phyloP scores from a whole-genome alignment of 169 alveolate species.

The Babesia bigemina region DNA sequence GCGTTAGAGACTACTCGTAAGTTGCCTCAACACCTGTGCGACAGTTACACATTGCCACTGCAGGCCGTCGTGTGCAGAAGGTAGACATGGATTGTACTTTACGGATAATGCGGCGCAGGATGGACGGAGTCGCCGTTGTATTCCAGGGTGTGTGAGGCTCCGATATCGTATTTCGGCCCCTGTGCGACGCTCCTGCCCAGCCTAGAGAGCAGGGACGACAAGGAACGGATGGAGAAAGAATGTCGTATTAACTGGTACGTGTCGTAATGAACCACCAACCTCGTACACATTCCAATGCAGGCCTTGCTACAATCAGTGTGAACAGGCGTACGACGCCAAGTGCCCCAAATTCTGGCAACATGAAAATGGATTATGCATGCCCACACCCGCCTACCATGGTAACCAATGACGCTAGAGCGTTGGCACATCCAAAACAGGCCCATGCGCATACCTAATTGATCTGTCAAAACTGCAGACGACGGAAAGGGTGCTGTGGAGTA shows the following conservation, averaged over 20 bases:
- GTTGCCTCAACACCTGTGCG: not conserved
- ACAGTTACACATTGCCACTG: not conserved
- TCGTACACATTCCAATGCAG: not conserved
- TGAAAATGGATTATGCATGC: constrained; percentile 25
- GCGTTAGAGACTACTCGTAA: constrained; percentile 45
- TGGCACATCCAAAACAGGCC: constrained; percentile 3
- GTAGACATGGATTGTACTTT: constrained; percentile 1
- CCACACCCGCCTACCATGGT: constrained; percentile 52
- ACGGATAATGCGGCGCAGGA: constrained; percentile 3
- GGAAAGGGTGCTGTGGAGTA: constrained; percentile 53
- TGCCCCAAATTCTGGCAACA: constrained; percentile 58
- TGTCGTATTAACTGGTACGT: constrained; percentile 59
- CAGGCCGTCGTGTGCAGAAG: constrained; percentile 53
- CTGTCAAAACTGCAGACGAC: constrained; percentile 22
- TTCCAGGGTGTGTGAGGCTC: constrained; percentile 47
- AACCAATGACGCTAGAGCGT: not conserved
- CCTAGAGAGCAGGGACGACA: constrained; percentile 40
- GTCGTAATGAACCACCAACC: no score
- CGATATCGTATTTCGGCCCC: constrained; percentile 51
- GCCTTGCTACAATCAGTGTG: constrained; percentile 46
- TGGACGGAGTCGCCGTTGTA: constrained; percentile 31
- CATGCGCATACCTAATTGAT: constrained; percentile 18
- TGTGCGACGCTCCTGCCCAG: constrained; percentile 45
- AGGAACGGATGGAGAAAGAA: constrained; percentile 5
- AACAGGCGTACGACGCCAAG: not conserved